Conservation (phyloP, 2,329 filamentous ascomycete genomes). For the Aspergillus nomiae region DNA sequence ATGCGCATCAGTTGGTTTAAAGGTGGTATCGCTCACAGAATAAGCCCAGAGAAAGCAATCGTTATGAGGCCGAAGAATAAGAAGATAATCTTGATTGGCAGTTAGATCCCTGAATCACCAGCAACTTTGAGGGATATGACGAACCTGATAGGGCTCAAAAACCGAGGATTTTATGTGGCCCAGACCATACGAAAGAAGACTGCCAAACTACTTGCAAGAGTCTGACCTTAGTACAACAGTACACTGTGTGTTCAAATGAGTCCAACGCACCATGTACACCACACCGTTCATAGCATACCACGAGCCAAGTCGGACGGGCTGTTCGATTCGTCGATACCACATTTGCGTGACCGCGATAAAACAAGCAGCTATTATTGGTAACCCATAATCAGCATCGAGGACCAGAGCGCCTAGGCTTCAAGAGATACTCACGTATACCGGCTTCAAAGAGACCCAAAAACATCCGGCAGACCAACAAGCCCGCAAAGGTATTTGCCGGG, state of each 20-base stretch:
- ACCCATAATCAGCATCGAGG: neutral
- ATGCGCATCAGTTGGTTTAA: neutral
- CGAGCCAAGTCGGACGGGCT: constrained; percentile 52
- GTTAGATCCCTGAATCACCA: neutral
- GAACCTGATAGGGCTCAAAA: constrained; percentile 55
- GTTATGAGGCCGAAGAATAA: constrained; percentile 51
- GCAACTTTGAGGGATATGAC: neutral
- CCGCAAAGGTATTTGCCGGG: constrained; percentile 52
- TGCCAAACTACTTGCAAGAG: constrained; percentile 43
- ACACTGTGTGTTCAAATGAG: neutral
- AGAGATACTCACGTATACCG: constrained; percentile 33
- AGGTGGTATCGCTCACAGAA: constrained; percentile 42
- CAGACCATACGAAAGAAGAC: constrained; percentile 56
- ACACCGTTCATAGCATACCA: constrained; percentile 61
- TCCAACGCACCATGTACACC: constrained; percentile 49
- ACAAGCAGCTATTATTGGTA: constrained; percentile 44
- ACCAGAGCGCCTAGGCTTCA: too few relatives aligned
- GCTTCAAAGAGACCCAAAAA: constrained; percentile 61
- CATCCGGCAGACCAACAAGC: constrained; percentile 56
- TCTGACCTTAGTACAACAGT: neutral
- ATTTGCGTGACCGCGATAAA: constrained; percentile 57
- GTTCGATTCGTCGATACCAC: constrained; percentile 57
- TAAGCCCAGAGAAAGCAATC: constrained; percentile 52
- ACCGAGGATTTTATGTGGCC: constrained; percentile 50
- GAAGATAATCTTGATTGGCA: constrained; percentile 30